A percentile compares a stretch with the other conserved stretches of the same genome.
Conservation (phyloP, 768 basidiomycete genomes). For the Leucogyrophana mollusca region DNA sequence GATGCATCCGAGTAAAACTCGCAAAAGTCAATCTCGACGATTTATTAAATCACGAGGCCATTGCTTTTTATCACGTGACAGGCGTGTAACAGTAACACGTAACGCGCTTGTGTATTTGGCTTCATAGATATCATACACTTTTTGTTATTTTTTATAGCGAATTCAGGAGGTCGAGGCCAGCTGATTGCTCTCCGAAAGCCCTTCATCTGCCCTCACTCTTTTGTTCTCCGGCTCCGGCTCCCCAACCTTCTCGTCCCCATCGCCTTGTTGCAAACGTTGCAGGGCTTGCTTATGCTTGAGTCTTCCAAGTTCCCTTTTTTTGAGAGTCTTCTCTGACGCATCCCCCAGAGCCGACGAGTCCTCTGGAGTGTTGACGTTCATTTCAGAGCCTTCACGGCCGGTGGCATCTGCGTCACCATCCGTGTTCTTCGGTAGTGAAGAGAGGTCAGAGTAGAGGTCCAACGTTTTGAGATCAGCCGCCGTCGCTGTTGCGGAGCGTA, state of each 20-base stretch:
- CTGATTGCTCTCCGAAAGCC: too few relatives aligned
- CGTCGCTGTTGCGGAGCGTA: constrained; percentile 38
- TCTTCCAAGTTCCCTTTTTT: constrained; percentile 47
- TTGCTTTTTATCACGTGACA: too few relatives aligned
- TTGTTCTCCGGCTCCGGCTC: constrained; percentile 10
- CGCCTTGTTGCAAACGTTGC: constrained; percentile 18
- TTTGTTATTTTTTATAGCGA: too few relatives aligned
- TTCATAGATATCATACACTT: too few relatives aligned
- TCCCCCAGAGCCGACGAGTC: constrained; percentile 11
- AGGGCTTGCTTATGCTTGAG: constrained; percentile 52
- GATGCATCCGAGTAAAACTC: too few relatives aligned
- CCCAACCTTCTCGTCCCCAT: constrained; percentile 1
- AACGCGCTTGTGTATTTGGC: too few relatives aligned
- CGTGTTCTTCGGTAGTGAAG: constrained; percentile 58
- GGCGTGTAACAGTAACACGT: too few relatives aligned
- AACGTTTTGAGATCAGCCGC: constrained; percentile 48
- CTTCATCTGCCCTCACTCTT: constrained; percentile 13
- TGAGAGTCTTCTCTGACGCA: constrained; percentile 28
- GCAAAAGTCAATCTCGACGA: too few relatives aligned
- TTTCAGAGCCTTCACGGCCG: constrained; percentile 25
- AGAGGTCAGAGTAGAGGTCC: constrained; percentile 59
- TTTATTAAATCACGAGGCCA: too few relatives aligned
- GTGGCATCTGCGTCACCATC: constrained; percentile 45
- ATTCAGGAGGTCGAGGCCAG: too few relatives aligned
- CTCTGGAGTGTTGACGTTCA: constrained; percentile 6